Base-by-base conservation (phyloP, 768 basidiomycete species). In the Chiua virens region DNA sequence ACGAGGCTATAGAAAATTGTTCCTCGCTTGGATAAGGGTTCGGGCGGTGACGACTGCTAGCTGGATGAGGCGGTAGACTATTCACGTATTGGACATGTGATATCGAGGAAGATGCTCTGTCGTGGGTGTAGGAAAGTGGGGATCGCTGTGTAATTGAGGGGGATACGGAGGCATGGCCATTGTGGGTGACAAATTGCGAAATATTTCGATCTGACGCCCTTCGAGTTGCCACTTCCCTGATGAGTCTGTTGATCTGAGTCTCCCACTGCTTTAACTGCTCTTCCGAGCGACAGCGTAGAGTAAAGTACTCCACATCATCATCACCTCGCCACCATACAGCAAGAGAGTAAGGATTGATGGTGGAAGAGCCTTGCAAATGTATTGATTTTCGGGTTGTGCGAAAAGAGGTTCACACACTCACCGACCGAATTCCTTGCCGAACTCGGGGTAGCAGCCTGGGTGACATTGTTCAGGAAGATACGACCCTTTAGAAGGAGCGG, bases 381-480 rank as follows among this genome's bases (percentile, higher is more conserved):
- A 27, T 63, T 21, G 34, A 43, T 36, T 38, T 45, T 27, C 35
- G 30, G 20, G 21, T 20, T 13, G 45, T 20, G 36, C 45, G 47
- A 47, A 47, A 42, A 39, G 49, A 11, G 45, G 21, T 56, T 52
- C 4, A 35, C n/a, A 44, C 40, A 78, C 85, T 51, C 59, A 89
- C 92, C 80, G 55, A 76, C 74, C 22, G 80, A 80, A 45, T 75
- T 76, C 59, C 80, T 77, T n/a, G 80, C 71, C 8, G 79, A 76
- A 9, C 73, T 76, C 34, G 87, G 79, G 47, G 82, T 74, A 14
- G 92, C 91, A 14, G 92, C 91, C 57, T 87, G 81, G 0, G 92
- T 94, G 45, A 98, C 92, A 62, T 98, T 99, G 57, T 94, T 93
- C 58, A 98, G 77, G 72, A 97, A 98, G 54, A 99, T 98, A 25